Conservation (phyloP, 352 stramenopile species). For the Pythium catenulatum region DNA sequence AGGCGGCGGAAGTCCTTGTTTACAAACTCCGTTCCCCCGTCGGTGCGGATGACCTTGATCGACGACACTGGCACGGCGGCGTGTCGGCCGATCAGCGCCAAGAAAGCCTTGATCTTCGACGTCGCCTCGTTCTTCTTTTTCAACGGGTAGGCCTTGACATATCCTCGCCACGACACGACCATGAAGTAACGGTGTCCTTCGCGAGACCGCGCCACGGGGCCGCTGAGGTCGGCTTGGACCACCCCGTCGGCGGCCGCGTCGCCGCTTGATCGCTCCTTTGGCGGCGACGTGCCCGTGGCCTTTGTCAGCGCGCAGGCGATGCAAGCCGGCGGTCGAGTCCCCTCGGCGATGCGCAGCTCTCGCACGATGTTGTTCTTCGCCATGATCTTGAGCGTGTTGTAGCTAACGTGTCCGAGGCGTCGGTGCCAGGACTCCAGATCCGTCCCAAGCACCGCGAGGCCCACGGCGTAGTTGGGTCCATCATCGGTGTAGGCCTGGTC, state of each 20-base stretch:
- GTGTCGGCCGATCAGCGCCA: neutral
- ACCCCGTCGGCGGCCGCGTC: neutral
- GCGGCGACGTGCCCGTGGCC: neutral
- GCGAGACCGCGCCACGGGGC: neutral
- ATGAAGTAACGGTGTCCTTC: neutral
- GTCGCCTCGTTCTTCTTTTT: neutral
- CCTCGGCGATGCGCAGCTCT: neutral
- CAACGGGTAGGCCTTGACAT: neutral
- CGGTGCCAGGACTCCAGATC: constrained; percentile 1
- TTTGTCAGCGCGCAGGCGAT: neutral
- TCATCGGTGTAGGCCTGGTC: neutral
- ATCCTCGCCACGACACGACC: neutral
- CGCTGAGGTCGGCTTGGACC: neutral
- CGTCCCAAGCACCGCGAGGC: neutral
- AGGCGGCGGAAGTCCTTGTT: constrained; percentile 9
- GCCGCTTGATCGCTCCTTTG: neutral
- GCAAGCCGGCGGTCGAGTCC: neutral
- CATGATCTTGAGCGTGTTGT: neutral
- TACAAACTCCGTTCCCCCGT: constrained; percentile 2
- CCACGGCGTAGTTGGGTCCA: neutral
- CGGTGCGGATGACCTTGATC: neutral
- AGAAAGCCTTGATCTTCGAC: neutral
- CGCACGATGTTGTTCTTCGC: neutral
- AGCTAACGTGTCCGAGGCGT: neutral
- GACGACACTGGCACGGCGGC: neutral